phyloP scores from a whole-genome alignment of 345 rosid genomes.

The Litchi chinensis region DNA sequence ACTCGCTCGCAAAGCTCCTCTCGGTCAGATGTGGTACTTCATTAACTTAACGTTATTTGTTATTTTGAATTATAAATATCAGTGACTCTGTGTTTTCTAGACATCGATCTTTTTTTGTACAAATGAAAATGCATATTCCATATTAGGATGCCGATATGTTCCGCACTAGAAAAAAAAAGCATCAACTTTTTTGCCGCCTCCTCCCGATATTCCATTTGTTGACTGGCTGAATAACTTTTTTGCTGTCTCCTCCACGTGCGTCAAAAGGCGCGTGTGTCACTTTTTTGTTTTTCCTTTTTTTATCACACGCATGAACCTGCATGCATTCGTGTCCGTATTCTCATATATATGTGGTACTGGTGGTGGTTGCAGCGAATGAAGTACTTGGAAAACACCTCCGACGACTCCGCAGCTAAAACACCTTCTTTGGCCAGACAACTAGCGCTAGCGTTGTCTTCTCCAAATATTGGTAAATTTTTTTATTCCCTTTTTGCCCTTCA shows the following conservation, averaged over 20 bases:
- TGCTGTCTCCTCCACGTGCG: no score
- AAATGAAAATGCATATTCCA: no score
- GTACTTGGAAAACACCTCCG: slow-evolving; percentile 22
- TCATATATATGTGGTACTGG: no score
- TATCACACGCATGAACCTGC: no score
- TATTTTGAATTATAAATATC: background rate
- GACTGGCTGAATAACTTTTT: no score
- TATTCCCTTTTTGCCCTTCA: background rate
- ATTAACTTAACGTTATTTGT: background rate
- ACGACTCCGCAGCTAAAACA: slow-evolving; percentile 22
- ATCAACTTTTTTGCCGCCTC: no score
- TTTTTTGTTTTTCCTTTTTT: no score
- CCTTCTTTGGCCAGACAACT: slow-evolving; percentile 26
- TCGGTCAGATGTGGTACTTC: slow-evolving; percentile 92
- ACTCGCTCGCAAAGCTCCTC: slow-evolving; percentile 95
- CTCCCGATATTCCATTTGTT: no score
- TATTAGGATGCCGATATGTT: no score
- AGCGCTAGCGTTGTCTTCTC: slow-evolving; percentile 17
- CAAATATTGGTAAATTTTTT: background rate
- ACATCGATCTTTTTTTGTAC: background rate
- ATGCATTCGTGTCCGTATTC: no score
- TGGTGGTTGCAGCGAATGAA: slow-evolving; percentile 19
- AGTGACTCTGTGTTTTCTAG: background rate
- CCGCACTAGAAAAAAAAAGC: no score
- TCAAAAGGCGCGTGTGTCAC: no score